phyloP scores from a whole-genome alignment of 1,139 yeast genomes.

The Candida sanyaensis region DNA sequence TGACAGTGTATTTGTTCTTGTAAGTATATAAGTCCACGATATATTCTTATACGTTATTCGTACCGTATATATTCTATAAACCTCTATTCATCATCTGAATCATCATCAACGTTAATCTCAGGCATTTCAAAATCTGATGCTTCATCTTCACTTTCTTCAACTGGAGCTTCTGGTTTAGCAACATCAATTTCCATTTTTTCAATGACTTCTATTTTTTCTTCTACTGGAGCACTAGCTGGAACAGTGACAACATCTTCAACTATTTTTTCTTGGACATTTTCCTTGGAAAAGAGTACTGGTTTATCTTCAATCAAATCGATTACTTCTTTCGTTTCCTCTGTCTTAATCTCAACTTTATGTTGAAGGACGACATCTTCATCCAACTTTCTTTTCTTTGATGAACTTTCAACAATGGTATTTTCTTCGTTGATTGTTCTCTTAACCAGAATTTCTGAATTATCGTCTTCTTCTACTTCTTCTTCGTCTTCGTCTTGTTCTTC shows the following conservation, averaged over 20 bases:
- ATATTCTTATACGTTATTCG: too few species aligned
- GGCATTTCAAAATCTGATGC: constrained; percentile 63
- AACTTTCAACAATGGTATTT: constrained; percentile 18
- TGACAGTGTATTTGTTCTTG: too few species aligned
- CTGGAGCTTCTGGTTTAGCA: constrained; percentile 4
- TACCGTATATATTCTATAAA: background rate
- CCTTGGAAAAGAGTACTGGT: background rate
- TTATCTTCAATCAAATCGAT: background rate
- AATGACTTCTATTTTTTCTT: background rate
- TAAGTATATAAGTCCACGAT: too few species aligned
- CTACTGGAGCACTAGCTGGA: background rate
- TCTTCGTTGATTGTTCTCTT: constrained; percentile 4
- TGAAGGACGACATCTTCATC: background rate
- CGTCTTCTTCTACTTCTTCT: constrained; percentile 15
- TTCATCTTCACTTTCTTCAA: constrained; percentile 20
- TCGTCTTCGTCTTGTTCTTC: constrained; percentile 21
- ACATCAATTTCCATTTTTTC: background rate
- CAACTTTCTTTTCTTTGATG: constrained; percentile 13
- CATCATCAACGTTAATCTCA: constrained; percentile 27
- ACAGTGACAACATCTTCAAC: background rate
- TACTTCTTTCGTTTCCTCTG: background rate
- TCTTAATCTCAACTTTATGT: background rate
- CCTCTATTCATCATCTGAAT: constrained; percentile 11
- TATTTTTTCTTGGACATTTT: background rate
- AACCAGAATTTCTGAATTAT: background rate